Base-by-base conservation (phyloP, 2,329 filamentous ascomycete genomes). In the Westerdykella ornata region DNA sequence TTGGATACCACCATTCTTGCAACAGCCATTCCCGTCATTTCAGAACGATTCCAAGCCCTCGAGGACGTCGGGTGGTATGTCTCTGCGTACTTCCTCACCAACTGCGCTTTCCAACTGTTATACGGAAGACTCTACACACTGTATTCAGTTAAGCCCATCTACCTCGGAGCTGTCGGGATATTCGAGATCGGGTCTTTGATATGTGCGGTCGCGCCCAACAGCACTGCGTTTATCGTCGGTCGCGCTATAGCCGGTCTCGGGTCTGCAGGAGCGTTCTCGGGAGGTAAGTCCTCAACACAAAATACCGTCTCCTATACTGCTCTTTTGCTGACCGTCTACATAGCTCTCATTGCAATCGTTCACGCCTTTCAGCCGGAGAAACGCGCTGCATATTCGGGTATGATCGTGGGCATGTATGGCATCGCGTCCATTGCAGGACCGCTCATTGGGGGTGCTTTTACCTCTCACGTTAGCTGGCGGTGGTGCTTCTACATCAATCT, bases 41-140 rank as follows among this genome's bases (percentile, higher is more conserved):
- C 72, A 0, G 66, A 73, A 44, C 59, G 72, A 35, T 75, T 74
- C 47, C 56, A 71, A 17, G 68, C 70, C 0, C 60, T 70, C 8
- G 58, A 59, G 3, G 70, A 74, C 45, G 66, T 74, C n/a, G 71
- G 71, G 11, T 75, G 72, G 71, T 74, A 74, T 45, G 68, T 68
- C 19, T 68, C 64, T 33, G 59, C 68, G 3, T 59, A 59, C 41
- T 29, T 56, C 9, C 39, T 60, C 6, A 52, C 52, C n/a, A 54
- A 49, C 14, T 55, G 48, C 34, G 45, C 45, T 14, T 48, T 60
- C 30, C 56, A 58, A 33, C 63, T 70, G 9, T 54, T 71, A 41
- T 68, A 60, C 45, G 69, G 68, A 32, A 68, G 68, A 41, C 40
- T 61, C 11, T 72, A 70, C 51, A 65, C 65, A 12, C 68, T 66